phyloP scores from a whole-genome alignment of 768 basidiomycete genomes.

The Dendrothele bispora region DNA sequence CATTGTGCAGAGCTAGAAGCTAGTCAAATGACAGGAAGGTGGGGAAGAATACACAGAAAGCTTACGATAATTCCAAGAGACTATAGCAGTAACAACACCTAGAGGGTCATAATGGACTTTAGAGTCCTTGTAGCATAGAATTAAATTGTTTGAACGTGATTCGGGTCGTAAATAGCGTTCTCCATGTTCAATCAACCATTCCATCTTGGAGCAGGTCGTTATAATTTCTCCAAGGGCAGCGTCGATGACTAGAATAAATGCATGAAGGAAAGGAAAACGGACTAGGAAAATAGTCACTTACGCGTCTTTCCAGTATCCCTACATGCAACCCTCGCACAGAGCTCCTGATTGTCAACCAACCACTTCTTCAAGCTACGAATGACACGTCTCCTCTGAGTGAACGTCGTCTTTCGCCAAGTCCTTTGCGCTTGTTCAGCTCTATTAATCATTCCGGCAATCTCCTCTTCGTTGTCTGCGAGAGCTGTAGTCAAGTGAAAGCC shows the following conservation, averaged over 20 bases:
- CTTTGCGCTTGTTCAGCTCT: slow-evolving; percentile 66
- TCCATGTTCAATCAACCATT: slow-evolving; percentile 88
- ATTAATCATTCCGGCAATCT: slow-evolving; percentile 74
- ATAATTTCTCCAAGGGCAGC: slow-evolving; percentile 93
- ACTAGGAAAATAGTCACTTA: slow-evolving; percentile 37
- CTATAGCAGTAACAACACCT: slow-evolving; percentile 89
- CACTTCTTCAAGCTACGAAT: slow-evolving; percentile 87
- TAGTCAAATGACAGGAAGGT: slow-evolving; percentile 4
- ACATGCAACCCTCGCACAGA: slow-evolving; percentile 83
- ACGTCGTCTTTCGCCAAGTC: slow-evolving; percentile 73
- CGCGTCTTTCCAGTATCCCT: slow-evolving; percentile 95
- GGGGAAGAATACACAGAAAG: slow-evolving; percentile 3
- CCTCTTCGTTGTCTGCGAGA: slow-evolving; percentile 69
- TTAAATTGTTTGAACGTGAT: slow-evolving; percentile 60
- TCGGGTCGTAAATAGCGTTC: slow-evolving; percentile 76
- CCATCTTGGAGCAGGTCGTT: slow-evolving; percentile 92
- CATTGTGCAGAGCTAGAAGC: slow-evolving; percentile 83
- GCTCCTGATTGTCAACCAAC: slow-evolving; percentile 89
- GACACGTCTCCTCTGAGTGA: slow-evolving; percentile 78
- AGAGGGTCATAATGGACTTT: slow-evolving; percentile 86
- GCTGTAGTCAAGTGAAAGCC: slow-evolving; percentile 77
- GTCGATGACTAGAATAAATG: slow-evolving; percentile 72
- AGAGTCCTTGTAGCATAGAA: slow-evolving; percentile 76
- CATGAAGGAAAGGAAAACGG: slow-evolving; percentile 7
- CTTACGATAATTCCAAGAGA: slow-evolving; percentile 93